Evolutionary conservation across 169 alveolate species (phyloP), one percentile per base, ranked within the genome.

Genomic region (Plasmodium yoelii): DNA sequence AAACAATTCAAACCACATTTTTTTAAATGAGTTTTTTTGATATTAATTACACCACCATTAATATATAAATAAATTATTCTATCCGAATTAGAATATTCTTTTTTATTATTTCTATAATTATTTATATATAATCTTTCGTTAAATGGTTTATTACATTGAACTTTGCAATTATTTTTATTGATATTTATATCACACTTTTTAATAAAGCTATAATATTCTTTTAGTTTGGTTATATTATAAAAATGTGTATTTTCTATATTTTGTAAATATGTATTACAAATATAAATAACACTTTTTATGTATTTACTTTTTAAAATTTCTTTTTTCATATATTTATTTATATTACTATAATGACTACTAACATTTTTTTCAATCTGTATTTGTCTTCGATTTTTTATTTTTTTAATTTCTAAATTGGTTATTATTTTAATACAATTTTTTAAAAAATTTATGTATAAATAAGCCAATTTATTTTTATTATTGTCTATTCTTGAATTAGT

Each of bases 321-420:
- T 9, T 15, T 65, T 64, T 68, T 55, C 82, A 80, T 67, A 55
- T 53, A 13, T 53, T 15, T 51, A n/a, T 63, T 65, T 15, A 80
- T 55, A 9, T 64, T 46, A 67, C 57, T 24, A 10, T 56, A 34
- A 42, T 80, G 19, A 12, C 26, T 19, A 55, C 8, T 3, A 39
- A 24, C 13, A 44, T 34, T 53, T 24, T 57, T 51, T 56, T 19
- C 12, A 26, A 55, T 28, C 12, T 42, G 46, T 34, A 8, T 12
- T 39, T 65, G 7, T 28, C 65, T n/a, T 9, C 18, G 49, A 4
- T 44, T 55, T 67, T 24, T 68, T 12, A 80, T 57, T 56, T 18
- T 65, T 47, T 65, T 59, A 6, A 65, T 8, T 24, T 64, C 71
- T 26, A 80, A 26, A 44, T 28, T 15, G 60, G 65, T 69, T 3